Conservation (phyloP, 257 asterid genomes). For the Nicotiana tabacum region DNA sequence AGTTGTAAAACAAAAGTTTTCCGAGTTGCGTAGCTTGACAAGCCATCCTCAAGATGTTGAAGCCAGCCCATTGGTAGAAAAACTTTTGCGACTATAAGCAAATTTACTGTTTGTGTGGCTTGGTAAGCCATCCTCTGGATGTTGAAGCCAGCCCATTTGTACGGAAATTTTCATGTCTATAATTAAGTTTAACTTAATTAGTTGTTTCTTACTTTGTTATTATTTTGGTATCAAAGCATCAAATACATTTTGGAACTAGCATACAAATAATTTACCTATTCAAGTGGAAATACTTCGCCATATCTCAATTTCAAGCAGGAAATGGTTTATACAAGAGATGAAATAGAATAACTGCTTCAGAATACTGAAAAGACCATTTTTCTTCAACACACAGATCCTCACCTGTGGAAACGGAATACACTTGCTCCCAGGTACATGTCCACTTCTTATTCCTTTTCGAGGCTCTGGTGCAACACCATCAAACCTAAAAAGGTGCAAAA, state of each 20-base stretch:
- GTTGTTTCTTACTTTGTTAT: too few relatives aligned
- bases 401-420: conserved; percentile 95
- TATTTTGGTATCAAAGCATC: neutral
- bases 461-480: conserved; percentile 98
- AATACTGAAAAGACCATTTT: neutral
- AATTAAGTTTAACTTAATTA: too few relatives aligned
- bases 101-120: too few relatives aligned
- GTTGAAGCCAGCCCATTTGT: too few relatives aligned
- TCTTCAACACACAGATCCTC: conserved; percentile 9
- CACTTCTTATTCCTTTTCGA: conserved; percentile 85
- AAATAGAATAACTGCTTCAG: neutral
- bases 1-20: too few relatives aligned
- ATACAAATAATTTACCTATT: neutral
- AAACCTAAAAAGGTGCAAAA: conserved; percentile 40
- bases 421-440: conserved; percentile 89
- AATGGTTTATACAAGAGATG: neutral
- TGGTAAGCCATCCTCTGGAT: too few relatives aligned
- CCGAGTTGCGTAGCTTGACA: too few relatives aligned
- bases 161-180: too few relatives aligned
- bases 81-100: too few relatives aligned
- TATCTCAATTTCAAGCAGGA: neutral
- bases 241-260: neutral
- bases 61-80: too few relatives aligned
- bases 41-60: too few relatives aligned
- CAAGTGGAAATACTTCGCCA: neutral